A percentile compares a stretch with the other conserved stretches of the same genome.
Evolutionary conservation across 805 yeast species (phyloP).

Genomic region (Metschnikowia gruessii): DNA sequence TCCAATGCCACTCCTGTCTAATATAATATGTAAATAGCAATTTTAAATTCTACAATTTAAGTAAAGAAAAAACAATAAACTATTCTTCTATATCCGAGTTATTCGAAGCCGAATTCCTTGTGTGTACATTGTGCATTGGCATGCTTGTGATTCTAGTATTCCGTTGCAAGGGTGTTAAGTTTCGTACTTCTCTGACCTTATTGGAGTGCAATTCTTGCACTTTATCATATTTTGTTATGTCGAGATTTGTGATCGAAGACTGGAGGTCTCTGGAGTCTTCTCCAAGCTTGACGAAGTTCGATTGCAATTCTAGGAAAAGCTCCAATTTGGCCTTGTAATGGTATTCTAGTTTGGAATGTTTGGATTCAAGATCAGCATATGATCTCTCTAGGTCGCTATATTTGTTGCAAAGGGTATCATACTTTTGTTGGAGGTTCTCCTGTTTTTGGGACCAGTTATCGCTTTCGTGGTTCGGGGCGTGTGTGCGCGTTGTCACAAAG

Average conservation of each 20-base stretch:
- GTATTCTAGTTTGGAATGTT: slow-evolving; percentile 22
- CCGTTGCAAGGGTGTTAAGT: slow-evolving; percentile 10
- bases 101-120: slow-evolving; percentile 5
- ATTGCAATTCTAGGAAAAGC: slow-evolving; percentile 23
- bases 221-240: slow-evolving; percentile 13
- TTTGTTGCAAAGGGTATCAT: slow-evolving; percentile 46
- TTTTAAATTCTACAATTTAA: background rate
- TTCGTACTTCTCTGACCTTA: slow-evolving; percentile 16
- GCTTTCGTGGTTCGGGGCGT: background rate
- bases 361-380: slow-evolving; percentile 62
- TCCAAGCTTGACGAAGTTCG: slow-evolving; percentile 22
- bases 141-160: slow-evolving; percentile 10
- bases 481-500: background rate
- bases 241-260: slow-evolving; percentile 3
- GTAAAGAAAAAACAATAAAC: background rate
- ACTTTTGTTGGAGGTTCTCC: slow-evolving; percentile 1
- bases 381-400: slow-evolving; percentile 71
- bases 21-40: slow-evolving; percentile 8
- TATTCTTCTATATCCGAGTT: slow-evolving; percentile 20
- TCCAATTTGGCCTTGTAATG: slow-evolving; percentile 26
- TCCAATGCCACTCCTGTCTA: background rate
- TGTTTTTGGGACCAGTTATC: background rate
- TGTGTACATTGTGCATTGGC: slow-evolving; percentile 7
- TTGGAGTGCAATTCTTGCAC: slow-evolving; percentile 26
- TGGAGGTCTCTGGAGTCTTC: slow-evolving; percentile 16